Evolutionary conservation across 2,329 filamentous ascomycete genomes (phyloP), one percentile per base, ranked within the genome.

Genomic region (Cordyceps cicadae): DNA sequence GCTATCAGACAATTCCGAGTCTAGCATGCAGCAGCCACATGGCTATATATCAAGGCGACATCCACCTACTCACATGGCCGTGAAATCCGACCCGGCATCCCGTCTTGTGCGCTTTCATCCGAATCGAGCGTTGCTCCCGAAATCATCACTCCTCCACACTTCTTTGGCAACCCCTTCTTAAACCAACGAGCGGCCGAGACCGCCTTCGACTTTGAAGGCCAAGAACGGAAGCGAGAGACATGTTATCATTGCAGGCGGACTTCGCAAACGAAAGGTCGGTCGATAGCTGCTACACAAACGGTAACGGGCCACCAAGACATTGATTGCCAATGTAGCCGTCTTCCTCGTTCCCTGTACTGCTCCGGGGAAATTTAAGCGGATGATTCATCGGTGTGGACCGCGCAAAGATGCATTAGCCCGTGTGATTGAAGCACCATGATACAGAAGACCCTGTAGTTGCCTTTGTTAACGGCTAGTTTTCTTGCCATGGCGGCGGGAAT

Each of bases 1-100:
- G 54, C 21, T 41, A 50, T 50, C 54, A 11, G 32, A 29, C 15
- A 26, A n/a, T 37, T 34, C n/a, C 41, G 37, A 45, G 24, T 54
- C 39, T n/a, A 34, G 54, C 29, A 24, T 56, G 54, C 54, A 46
- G 54, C 14, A 56, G 19, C 41, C 54, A 56, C 54, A 48, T 56
- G 29, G 15, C 46, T 56, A 56, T 56, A 48, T 48, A 46, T 19
- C 11, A 24, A 34, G n/a, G n/a, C 15, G 54, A 15, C 21, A 29
- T 39, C 12, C 34, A 19, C 26, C 12, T n/a, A 41, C 19, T 6
- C 45, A 41, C 26, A 49, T 57, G 55, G 34, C 17, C n/a, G n/a
- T n/a, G 21, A 49, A 11, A 32, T 4, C n/a, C n/a, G 12, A 19
- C 21, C 21, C 17, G 21, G n/a, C 5, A 37, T 43, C 9, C 17